Percentiles rank a stretch among this genome's conserved stretches.
Conservation (phyloP, 179 eudicot species). For the Silene noctiflora region DNA sequence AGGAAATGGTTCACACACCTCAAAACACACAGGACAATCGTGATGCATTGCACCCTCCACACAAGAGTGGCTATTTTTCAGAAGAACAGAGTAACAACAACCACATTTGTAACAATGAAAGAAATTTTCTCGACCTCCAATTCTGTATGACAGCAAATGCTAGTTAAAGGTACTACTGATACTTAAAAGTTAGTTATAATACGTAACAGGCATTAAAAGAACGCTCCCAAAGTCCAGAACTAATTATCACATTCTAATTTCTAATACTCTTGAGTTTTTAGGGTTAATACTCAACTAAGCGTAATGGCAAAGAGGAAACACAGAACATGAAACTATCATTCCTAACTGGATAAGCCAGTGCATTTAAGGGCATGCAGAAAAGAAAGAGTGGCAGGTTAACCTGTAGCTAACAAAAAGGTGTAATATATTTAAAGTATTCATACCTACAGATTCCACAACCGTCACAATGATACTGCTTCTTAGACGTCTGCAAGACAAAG, state of each 20-base stretch:
- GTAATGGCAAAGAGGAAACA: background rate
- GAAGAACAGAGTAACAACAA: constrained; percentile 67
- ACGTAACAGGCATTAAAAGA: background rate
- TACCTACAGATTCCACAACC: constrained; percentile 97
- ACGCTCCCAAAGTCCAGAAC: background rate
- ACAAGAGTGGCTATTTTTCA: constrained; percentile 73
- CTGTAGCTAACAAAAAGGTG: constrained; percentile 1
- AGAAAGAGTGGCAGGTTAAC: background rate
- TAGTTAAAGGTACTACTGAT: background rate
- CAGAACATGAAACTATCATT: background rate
- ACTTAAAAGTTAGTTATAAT: background rate
- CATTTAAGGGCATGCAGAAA: constrained; percentile 8
- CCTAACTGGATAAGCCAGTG: background rate
- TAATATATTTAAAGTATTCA: background rate
- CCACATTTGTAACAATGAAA: constrained; percentile 81
- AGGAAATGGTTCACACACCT: constrained; percentile 41
- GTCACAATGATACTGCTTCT: constrained; percentile 69
- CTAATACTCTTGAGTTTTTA: background rate
- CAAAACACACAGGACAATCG: constrained; percentile 91
- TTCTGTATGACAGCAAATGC: constrained; percentile 37
- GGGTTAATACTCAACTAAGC: background rate
- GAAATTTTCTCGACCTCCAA: constrained; percentile 72
- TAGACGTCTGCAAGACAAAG: constrained; percentile 51
- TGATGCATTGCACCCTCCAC: constrained; percentile 97
- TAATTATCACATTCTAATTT: background rate